Evolutionary conservation across 352 stramenopile species (phyloP), one percentile per base, ranked within the genome.

Genomic region (Thalassiosira ordinaria): DNA sequence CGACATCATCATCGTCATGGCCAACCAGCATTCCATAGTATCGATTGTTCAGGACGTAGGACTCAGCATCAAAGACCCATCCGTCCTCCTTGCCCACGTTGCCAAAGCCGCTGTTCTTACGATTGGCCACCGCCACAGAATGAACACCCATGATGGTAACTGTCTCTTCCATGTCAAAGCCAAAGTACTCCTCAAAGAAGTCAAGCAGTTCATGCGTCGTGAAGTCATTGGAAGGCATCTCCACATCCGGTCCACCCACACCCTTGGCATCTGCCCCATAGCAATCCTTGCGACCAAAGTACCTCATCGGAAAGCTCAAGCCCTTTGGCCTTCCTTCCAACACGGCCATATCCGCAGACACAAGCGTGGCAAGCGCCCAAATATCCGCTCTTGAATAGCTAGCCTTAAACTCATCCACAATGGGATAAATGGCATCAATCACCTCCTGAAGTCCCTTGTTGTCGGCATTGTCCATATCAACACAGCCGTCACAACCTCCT

Each of bases 71-170:
- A 64, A 65, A 86, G 27, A 61, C 35, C 49, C 52, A 64, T 53
- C 71, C 79, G 14, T 61, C 52, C 52, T 80, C 72, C 46, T 57
- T 63, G 16, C 44, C 47, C 20, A 67, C 4, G 18, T 71, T 52
- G 2, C 53, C 66, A 26, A 75, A 67, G 22, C 66, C 55, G 52
- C 20, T 20, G 20, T 67, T 75, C 16, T 67, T 55, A 24, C 52
- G 55, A 39, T 22, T 49, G 6, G 41, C 53, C 8, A 47, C 39
- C 1, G 53, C 80, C 46, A 87, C 64, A 7, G 62, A 60, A 55
- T 90, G 84, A 9, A 74, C 75, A 26, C 84, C 84, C 80, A 90
- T 88, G 31, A 90, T 71, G 9, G 72, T 66, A 16, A 78, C 74
- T 1, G 66, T 79, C 63, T 84, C 41, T 63, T 77, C 53, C 9